Evolutionary conservation across 345 rosid species (phyloP).

Genomic region (Citrus medica): DNA sequence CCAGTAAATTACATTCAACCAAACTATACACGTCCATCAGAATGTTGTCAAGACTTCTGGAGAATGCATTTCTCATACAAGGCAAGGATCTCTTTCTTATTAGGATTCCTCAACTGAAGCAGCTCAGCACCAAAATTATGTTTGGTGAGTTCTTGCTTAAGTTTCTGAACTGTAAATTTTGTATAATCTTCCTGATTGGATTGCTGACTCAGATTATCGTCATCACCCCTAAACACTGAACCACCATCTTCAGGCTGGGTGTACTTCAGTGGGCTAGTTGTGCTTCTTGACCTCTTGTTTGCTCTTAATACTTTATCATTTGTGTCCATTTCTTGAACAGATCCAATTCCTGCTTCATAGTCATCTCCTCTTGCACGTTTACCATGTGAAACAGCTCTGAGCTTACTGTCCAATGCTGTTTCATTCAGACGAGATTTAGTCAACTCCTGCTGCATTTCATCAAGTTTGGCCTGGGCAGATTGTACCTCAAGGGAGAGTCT

Average conservation of each 20-base stretch:
- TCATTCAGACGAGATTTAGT: conserved; percentile 82
- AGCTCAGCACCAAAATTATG: conserved; percentile 80
- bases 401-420: conserved; percentile 77
- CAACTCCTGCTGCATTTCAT: conserved; percentile 73
- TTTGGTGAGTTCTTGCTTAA: conserved; percentile 86
- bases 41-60: conserved; percentile 40
- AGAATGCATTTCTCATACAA: conserved; percentile 75
- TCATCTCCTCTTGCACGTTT: conserved; percentile 68
- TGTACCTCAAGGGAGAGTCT: conserved; percentile 79
- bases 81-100: conserved; percentile 79
- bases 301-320: conserved; percentile 42
- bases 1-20: conserved; percentile 18
- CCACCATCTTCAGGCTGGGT: conserved; percentile 66
- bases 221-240: conserved; percentile 56
- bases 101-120: conserved; percentile 64
- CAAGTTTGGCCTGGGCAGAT: conserved; percentile 79
- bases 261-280: conserved; percentile 47
- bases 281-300: conserved; percentile 66
- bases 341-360: conserved; percentile 59
- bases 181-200: conserved; percentile 62
- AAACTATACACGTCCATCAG: conserved; percentile 31
- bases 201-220: conserved; percentile 57
- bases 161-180: conserved; percentile 69
- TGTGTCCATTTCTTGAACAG: conserved; percentile 50
- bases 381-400: conserved; percentile 67